Base-by-base conservation (phyloP, 2,329 filamentous ascomycete genomes). In the Calonectria ilicicola region DNA sequence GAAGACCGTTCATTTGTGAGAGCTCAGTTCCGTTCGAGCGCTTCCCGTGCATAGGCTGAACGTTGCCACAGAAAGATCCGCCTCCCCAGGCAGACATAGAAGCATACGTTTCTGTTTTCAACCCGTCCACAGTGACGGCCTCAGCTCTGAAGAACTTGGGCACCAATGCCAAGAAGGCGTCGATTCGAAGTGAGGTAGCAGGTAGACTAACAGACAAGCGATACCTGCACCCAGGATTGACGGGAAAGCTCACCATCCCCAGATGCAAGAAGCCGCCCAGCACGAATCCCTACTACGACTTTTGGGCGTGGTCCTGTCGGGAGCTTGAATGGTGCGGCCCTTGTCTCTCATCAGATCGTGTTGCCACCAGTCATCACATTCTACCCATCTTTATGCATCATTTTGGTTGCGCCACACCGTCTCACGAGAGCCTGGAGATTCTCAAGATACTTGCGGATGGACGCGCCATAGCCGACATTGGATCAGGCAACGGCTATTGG, bases 341-440 rank as follows among this genome's bases (percentile, higher is more conserved):
- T 3, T 84, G 88, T 79, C 82, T 85, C 17, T 83, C 84, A 42
- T 89, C 91, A 3, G 86, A 85, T 19, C 83, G 86, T 29, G 87
- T 89, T 5, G 87, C 86, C 65, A 88, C 86, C 72, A 89, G 89
- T 63, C 93, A 95, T 83, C 92, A 93, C 77, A 86, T 94, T 8
- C 87, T 95, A 10, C 93, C 93, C 2, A 86, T 95, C 21, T 87
- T 95, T 68, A 95, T 95, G 88, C 93, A 95, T 83, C 93, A 95
- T 82, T 95, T 95, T 81, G 93, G 93, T 64, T 95, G 93, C 83
- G 89, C 90, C 1, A 91, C 91, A 23, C 93, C 93, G 0, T 90
- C 89, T 12, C 92, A 93, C 81, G 92, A 94, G 77, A 87, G 89
- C 2, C 84, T 95, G 15, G 85, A 89, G 73, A 85, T 93, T 26